These are phyloP conservation scores for Ettlia oleoabundans DNA, from an alignment of 139 green algal species.

Conservation along the genomic window DNA sequence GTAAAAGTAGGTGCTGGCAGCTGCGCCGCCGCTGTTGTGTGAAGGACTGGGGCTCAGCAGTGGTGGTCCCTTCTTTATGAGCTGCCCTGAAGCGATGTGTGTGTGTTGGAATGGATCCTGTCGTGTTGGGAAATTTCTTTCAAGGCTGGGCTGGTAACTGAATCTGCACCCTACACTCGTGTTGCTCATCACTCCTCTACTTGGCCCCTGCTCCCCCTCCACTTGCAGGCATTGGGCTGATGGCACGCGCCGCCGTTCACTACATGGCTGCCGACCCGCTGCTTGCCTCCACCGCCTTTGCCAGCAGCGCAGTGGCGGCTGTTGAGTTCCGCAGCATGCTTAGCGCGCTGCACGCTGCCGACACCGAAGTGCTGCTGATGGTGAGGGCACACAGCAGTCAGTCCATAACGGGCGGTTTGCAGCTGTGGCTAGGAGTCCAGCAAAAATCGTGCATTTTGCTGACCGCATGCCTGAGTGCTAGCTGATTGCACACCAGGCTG, in stretches of 20 bases:
- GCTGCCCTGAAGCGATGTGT: conserved; percentile 1
- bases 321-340: conserved; percentile 70
- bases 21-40: neutral
- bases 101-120: neutral
- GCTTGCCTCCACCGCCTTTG: conserved; percentile 36
- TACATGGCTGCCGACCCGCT: conserved; percentile 63
- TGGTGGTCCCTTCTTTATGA: too few species aligned
- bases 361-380: conserved; percentile 76
- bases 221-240: conserved; percentile 15
- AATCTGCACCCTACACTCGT: neutral
- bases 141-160: neutral
- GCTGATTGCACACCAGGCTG: too few species aligned
- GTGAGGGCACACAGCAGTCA: too few species aligned
- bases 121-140: too few species aligned
- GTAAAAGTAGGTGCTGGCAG: neutral
- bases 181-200: neutral
- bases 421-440: too few species aligned
- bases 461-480: too few species aligned
- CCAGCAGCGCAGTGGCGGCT: conserved; percentile 37
- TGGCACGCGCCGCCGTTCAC: conserved; percentile 50
- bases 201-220: neutral
- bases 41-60: neutral
- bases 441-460: too few species aligned
- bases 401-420: too few species aligned
- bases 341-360: conserved; percentile 57